A percentile compares a stretch with the other conserved stretches of the same genome.
These are phyloP conservation scores for Pterocarpus macrocarpus DNA, from an alignment of 306 rosid genomes.

Conservation along the genomic window DNA sequence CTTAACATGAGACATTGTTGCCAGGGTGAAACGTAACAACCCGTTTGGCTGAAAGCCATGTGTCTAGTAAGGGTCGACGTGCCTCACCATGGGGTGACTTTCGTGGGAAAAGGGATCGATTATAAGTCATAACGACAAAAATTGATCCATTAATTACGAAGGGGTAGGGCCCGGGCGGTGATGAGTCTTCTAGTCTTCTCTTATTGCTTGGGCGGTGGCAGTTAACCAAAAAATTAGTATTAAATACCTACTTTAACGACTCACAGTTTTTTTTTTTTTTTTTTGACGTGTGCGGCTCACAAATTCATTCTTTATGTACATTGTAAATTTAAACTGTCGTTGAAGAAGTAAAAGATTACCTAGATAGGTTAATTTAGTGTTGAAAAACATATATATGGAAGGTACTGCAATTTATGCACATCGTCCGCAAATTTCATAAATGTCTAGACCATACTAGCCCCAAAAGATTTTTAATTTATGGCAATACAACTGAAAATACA, in stretches of 20 bases:
- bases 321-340: background rate
- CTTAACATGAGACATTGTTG: background rate
- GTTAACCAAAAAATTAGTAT: constrained; percentile 45
- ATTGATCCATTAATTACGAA: constrained; percentile 8
- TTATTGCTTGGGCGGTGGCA: constrained; percentile 47
- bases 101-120: background rate
- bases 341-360: background rate
- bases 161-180: constrained; percentile 50
- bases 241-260: constrained; percentile 1
- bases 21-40: constrained; percentile 8
- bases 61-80: background rate
- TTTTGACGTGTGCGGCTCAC: background rate
- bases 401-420: too few species aligned
- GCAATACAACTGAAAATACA: too few species aligned
- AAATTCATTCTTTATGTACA: background rate
- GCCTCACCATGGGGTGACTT: background rate
- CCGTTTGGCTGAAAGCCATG: constrained; percentile 46
- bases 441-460: too few species aligned
- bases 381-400: too few species aligned
- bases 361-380: too few species aligned
- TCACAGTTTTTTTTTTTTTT: background rate
- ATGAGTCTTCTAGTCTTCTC: background rate
- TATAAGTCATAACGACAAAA: too few species aligned
- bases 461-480: too few species aligned
- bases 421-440: too few species aligned